Base-by-base conservation (phyloP, 2,329 filamentous ascomycete genomes). In the Cadophora gregata region DNA sequence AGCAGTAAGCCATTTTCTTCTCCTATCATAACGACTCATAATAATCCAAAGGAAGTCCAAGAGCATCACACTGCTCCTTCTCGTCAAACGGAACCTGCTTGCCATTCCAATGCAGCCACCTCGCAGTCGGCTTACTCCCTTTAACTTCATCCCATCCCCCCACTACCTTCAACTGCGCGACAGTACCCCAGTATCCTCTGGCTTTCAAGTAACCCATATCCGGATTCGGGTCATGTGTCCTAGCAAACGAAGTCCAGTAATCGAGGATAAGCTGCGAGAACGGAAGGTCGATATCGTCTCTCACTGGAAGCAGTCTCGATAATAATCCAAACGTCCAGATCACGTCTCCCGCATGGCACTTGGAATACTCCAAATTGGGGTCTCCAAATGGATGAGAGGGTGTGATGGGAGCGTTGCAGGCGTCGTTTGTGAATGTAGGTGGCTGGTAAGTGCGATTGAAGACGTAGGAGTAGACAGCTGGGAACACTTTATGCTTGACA, bases 391-490 rank as follows among this genome's bases (percentile, higher is more conserved):
- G 42, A 21, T 47, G 19, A 9, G 42, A 4, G 7, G 42, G 42
- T 2, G 42, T 47, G 4, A n/a, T 21, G 5, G 58, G 58, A 9
- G 60, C 25, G 21, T 38, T 12, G 29, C 60, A 62, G 1, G 31
- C 25, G 16, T 4, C 12, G 19, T 21, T 51, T 4, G 60, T 53
- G 47, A 31, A 62, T 4, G 24, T n/a, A 42, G 59, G 33, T 10
- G 63, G 63, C 31, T 75, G 74, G 55, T 74, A 77, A 1, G 73
- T 76, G n/a, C 74, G 70, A 48, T 77, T 77, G 70, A 77, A 76
- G 14, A 56, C 51, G 14, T 59, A 70, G 64, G 69, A 76, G 31
- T 78, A 70, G 7, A 73, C 72, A 45, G 75, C 74, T n/a, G 77
- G 38, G 1, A 76, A 73, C 27, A 74, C 63, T 51, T 64, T 51